Conservation (phyloP, 2,329 filamentous ascomycete genomes). For the Colletotrichum sp. region DNA sequence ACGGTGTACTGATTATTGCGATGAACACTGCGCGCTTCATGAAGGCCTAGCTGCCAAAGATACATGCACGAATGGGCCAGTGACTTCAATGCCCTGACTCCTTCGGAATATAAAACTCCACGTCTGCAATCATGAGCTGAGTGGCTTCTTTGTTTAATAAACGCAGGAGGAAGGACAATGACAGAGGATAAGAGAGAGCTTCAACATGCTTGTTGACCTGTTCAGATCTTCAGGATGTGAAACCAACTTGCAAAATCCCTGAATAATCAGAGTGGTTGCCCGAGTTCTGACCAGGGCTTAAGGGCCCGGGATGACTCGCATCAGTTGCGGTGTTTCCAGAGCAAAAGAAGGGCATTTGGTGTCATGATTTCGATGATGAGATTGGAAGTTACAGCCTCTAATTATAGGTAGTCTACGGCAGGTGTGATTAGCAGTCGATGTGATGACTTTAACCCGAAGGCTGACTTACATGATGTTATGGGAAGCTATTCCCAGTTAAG, state of each 20-base stretch:
- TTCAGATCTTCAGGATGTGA: neutral
- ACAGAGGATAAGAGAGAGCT: neutral
- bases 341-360: neutral
- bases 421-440: neutral
- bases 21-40: too few species aligned
- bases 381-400: neutral
- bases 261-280: neutral
- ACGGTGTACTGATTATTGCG: neutral
- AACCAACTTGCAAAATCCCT: neutral
- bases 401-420: neutral
- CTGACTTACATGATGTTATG: neutral
- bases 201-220: neutral
- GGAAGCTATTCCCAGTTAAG: neutral
- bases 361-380: neutral
- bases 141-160: neutral
- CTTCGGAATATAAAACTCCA: too few species aligned
- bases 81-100: too few species aligned
- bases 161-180: neutral
- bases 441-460: neutral
- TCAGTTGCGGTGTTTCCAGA: neutral
- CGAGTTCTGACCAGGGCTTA: neutral
- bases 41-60: too few species aligned
- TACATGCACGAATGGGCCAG: too few species aligned
- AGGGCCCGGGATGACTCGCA: neutral
- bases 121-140: too few species aligned